Evolutionary conservation across 2,329 filamentous ascomycete genomes (phyloP).

Genomic region (Apiospora rasikravindrae): DNA sequence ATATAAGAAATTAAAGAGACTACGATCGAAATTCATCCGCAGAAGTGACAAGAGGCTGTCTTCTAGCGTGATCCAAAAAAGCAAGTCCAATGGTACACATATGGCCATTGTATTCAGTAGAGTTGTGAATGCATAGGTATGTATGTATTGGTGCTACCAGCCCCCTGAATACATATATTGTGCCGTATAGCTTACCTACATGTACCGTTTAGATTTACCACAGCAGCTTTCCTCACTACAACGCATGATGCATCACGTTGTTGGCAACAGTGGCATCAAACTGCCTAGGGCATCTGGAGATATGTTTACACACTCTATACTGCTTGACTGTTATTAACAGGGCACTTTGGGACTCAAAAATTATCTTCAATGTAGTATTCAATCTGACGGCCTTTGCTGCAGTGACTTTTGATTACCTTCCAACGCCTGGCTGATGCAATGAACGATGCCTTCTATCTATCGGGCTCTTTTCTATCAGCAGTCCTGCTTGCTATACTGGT

Average conservation of each 20-base stretch:
- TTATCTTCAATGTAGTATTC: not conserved
- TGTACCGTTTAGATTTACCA: not conserved
- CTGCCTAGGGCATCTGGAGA: not conserved
- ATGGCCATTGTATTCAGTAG: not conserved
- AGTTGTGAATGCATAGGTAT: not conserved
- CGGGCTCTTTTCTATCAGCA: not conserved
- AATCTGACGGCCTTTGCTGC: not conserved
- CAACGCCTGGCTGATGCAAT: constrained; percentile 24
- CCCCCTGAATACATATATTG: not conserved
- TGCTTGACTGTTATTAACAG: not conserved
- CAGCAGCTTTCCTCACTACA: not conserved
- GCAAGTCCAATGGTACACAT: not conserved
- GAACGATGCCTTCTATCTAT: not conserved
- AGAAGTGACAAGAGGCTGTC: not conserved
- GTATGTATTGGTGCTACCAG: not conserved
- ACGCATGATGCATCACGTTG: not conserved
- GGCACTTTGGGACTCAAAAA: not conserved
- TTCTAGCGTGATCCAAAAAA: constrained; percentile 7
- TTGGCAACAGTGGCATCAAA: not conserved
- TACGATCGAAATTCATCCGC: not conserved
- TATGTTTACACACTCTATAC: not conserved
- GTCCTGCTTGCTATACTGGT: not conserved
- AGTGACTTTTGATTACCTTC: constrained; percentile 7
- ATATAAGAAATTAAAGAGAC: not conserved
- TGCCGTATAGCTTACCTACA: not conserved